Evolutionary conservation across 805 yeast genomes (phyloP).

Genomic region (Candida palmyrensis): DNA sequence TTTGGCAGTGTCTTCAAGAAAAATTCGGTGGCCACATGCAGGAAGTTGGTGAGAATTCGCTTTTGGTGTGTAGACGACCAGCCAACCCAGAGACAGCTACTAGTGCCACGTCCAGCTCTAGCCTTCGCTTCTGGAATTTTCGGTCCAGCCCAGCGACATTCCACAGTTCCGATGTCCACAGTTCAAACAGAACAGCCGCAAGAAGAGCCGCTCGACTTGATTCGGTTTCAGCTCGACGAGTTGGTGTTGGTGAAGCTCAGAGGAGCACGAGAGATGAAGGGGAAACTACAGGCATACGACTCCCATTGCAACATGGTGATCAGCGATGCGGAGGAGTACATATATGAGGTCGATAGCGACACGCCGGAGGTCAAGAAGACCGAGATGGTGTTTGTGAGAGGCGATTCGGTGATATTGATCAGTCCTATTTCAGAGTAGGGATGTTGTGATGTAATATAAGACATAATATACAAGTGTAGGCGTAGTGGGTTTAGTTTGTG

Average conservation of each 20-base stretch:
- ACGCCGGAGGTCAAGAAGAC: conserved; percentile 50
- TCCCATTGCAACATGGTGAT: conserved; percentile 95
- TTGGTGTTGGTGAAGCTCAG: conserved; percentile 81
- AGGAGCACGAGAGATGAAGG: conserved; percentile 90
- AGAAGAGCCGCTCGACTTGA: conserved; percentile 83
- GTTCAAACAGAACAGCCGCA: conserved; percentile 28
- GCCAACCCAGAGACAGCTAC: too few relatives aligned
- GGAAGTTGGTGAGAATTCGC: too few relatives aligned
- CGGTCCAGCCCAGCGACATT: too few relatives aligned
- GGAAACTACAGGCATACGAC: conserved; percentile 89
- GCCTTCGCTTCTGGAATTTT: too few relatives aligned
- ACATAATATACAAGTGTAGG: conserved; percentile 1
- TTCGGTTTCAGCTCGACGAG: conserved; percentile 84
- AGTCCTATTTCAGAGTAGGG: conserved; percentile 33
- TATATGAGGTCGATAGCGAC: conserved; percentile 50
- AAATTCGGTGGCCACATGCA: too few relatives aligned
- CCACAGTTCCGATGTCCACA: conserved; percentile 32
- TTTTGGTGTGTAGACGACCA: too few relatives aligned
- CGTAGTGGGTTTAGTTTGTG: not conserved
- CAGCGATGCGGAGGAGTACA: conserved; percentile 86
- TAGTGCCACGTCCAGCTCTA: too few relatives aligned
- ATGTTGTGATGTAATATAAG: not conserved
- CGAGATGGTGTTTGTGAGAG: conserved; percentile 93
- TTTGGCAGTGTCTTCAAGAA: too few relatives aligned
- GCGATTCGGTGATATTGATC: conserved; percentile 91